Evolutionary conservation across 768 basidiomycete genomes (phyloP), one percentile per base, ranked within the genome.

Genomic region (Lactarius deliciosus): DNA sequence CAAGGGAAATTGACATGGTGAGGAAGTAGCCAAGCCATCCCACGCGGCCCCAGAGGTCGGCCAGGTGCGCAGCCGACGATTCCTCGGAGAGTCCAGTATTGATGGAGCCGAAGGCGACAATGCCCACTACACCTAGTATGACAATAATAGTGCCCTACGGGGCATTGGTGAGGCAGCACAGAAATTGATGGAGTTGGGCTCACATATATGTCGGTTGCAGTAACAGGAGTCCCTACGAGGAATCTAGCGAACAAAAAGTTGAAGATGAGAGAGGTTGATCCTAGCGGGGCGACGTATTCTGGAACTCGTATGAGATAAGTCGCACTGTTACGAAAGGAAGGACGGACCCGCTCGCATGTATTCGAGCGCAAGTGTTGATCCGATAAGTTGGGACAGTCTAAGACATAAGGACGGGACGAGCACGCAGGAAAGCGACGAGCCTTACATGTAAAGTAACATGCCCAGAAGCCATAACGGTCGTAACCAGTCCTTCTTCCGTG

Each of bases 201-300:
- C 72, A 90, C 91, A 73, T 91, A 89, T 41, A 95, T 91, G 74
- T 96, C 94, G 41, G 84, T 89, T 64, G 79, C 85, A 53, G 91
- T 93, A 45, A 96, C 91, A 1, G 92, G 91, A 6, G 90, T 92
- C 43, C 91, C 92, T 7, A 93, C 89, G 66, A 94, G 83, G 73
- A 94, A 90, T 71, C 90, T 86, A 43, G 96, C 96, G 75, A 97
- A 96, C 43, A 97, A 81, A 75, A 97, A 96, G 76, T 98, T 98
- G 81, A 98, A 98, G 64, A 98, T 87, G 68, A 98, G 86, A 15
- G 94, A 92, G 13, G 94, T 91, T 0, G 93, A 94, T 16, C 96
- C 96, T 5, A 98, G 83, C 2, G 96, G 96, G 1, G 96, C 96
- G 64, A 98, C 96, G 76, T 97, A 98, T 85, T 96, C 92, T 86